Base-by-base conservation (phyloP, 2,329 filamentous ascomycete species). In the Phialocephala subalpina region DNA sequence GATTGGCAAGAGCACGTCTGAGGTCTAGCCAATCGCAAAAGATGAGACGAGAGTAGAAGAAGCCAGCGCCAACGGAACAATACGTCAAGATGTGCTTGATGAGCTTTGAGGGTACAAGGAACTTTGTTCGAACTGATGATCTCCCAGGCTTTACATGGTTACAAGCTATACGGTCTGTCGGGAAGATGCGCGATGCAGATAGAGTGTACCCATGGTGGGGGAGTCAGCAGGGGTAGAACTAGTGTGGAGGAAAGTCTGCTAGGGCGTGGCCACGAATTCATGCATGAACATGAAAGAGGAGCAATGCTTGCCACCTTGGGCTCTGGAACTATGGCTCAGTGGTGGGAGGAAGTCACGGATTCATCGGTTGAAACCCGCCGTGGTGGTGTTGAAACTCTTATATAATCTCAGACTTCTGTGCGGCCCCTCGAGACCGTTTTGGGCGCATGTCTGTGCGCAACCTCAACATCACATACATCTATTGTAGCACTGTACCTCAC, bases 11-110 rank as follows among this genome's bases (percentile, higher is more conserved):
- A 69, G 70, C 70, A 73, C 69, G 73, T 67, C 67, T 68, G 67
- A 75, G 71, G 68, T 70, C 68, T 66, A 72, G 72, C 74, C 75
- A 77, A 78, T 82, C 81, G 82, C 82, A 80, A 77, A 78, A 79
- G 68, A 73, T 73, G 71, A 73, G 71, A 74, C 68, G 71, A 69
- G 68, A 70, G 62, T 33, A 67, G 66, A 69, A 62, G 68, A 59
- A 66, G 66, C 53, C 67, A 72, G 67, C 70, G 69, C 65, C 71
- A 70, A 72, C 73, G 72, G 75, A 68, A 72, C 57, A 69, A 72
- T 73, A 76, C 74, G 69, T 75, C 70, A 73, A 72, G 67, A 65
- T 65, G 60, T 72, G 72, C 72, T 70, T 71, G 63, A 63, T 58
- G 62, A 70, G 62, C 62, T 68, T 67, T 63, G 61, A 65, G 56